A percentile compares a stretch with the other conserved stretches of the same genome.
Evolutionary conservation across 805 yeast genomes (phyloP).

Genomic region (Wickerhamomyces kurtzmanii): DNA sequence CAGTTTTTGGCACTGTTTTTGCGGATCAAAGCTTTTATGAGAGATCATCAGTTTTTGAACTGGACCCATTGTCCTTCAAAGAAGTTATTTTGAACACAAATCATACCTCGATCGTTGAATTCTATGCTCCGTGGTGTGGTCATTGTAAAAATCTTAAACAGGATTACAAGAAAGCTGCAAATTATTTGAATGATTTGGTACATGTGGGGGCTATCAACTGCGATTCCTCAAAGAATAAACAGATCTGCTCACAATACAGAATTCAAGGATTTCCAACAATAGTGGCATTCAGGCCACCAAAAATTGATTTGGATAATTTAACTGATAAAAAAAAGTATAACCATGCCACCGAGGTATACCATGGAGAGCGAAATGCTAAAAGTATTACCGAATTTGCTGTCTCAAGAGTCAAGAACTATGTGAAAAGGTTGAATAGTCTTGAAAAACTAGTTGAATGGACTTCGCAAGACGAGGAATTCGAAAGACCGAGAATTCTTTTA

Average conservation of each 20-base stretch:
- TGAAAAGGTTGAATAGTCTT: slow-evolving; percentile 34
- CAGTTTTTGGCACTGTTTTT: neutral
- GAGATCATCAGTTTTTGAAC: slow-evolving; percentile 37
- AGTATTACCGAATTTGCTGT: slow-evolving; percentile 44
- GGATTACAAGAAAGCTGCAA: slow-evolving; percentile 55
- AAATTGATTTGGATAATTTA: slow-evolving; percentile 23
- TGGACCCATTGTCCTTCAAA: slow-evolving; percentile 49
- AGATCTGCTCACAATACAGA: slow-evolving; percentile 54
- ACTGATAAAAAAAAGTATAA: slow-evolving; percentile 10
- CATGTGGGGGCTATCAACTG: slow-evolving; percentile 83
- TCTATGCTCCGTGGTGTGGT: slow-evolving; percentile 98
- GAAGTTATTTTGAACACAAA: slow-evolving; percentile 59
- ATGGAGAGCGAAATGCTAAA: slow-evolving; percentile 50
- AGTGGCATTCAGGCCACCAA: slow-evolving; percentile 76
- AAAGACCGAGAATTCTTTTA: slow-evolving; percentile 35
- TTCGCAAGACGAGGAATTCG: slow-evolving; percentile 5
- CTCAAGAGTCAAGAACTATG: slow-evolving; percentile 57
- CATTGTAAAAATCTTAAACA: slow-evolving; percentile 72
- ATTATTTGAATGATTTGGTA: slow-evolving; percentile 40
- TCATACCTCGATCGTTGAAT: slow-evolving; percentile 76
- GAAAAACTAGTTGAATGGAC: slow-evolving; percentile 21
- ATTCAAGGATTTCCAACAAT: slow-evolving; percentile 82
- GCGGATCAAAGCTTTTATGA: slow-evolving; percentile 20
- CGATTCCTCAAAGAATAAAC: slow-evolving; percentile 58
- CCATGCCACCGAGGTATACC: slow-evolving; percentile 48